Percentiles rank a stretch among this genome's conserved stretches.
Conservation (phyloP, 2,329 filamentous ascomycete genomes). For the Monilinia fructigena region DNA sequence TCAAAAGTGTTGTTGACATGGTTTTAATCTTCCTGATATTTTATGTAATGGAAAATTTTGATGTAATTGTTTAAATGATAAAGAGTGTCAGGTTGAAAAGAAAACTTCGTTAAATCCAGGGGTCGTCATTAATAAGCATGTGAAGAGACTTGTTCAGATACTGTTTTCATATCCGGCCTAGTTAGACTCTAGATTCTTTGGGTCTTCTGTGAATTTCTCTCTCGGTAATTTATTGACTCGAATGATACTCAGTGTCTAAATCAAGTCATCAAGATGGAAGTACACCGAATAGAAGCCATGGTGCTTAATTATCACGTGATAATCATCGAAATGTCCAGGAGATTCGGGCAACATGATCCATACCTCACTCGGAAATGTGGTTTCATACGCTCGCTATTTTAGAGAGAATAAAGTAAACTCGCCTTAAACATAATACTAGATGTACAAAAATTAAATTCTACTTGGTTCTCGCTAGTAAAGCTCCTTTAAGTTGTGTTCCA, state of each 20-base stretch:
- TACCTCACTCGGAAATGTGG: no score
- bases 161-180: not conserved
- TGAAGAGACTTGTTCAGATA: not conserved
- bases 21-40: not conserved
- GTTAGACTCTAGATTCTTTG: not conserved
- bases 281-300: not conserved
- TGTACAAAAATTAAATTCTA: no score
- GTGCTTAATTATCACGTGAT: not conserved
- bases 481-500: no score
- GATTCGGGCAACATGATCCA: not conserved
- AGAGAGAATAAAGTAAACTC: no score
- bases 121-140: not conserved
- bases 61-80: not conserved
- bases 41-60: not conserved
- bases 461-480: no score
- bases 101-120: not conserved
- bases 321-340: not conserved
- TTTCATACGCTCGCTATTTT: no score
- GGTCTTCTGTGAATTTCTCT: not conserved
- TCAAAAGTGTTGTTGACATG: not conserved
- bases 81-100: not conserved
- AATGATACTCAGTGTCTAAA: not conserved
- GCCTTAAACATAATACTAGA: no score
- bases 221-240: not conserved
- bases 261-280: not conserved